These are phyloP conservation scores for Alternaria novae-zelandiae DNA, from an alignment of 2,329 filamentous ascomycete genomes.

Conservation along the genomic window DNA sequence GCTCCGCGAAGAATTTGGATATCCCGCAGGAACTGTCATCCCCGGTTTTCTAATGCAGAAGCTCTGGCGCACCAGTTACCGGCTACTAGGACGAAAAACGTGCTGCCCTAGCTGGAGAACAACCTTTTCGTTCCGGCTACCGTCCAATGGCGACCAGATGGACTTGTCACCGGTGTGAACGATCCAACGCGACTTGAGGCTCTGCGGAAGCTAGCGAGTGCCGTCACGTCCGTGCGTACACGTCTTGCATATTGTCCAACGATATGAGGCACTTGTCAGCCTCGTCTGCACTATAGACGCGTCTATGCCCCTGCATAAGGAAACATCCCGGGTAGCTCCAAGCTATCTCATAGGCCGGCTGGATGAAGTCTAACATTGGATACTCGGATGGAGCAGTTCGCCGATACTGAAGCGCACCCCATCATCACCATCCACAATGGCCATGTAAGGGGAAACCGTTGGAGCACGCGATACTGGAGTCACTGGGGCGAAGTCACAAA, in stretches of 20 bases:
- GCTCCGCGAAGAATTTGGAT: not conserved
- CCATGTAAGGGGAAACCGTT: not conserved
- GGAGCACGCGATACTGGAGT: not conserved
- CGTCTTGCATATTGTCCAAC: constrained; percentile 1
- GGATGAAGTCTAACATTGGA: not conserved
- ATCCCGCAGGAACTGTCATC: not conserved
- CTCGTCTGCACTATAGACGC: constrained; percentile 5
- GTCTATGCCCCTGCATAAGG: not conserved
- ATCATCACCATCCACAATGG: not conserved
- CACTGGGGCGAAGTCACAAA: not conserved
- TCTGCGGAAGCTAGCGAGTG: constrained; percentile 9
- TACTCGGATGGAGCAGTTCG: not conserved
- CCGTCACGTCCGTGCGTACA: not conserved
- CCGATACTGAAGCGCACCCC: not conserved
- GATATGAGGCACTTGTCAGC: constrained; percentile 7
- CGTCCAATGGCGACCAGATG: not conserved
- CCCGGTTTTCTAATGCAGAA: constrained; percentile 1
- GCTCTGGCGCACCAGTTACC: not conserved
- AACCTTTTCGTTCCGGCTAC: not conserved
- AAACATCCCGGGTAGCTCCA: not conserved
- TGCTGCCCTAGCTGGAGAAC: not conserved
- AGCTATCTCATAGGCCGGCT: not conserved
- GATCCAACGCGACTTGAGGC: constrained; percentile 7
- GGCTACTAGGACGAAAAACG: not conserved
- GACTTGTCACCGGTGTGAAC: not conserved